Evolutionary conservation across 805 yeast species (phyloP).

Genomic region (Spathaspora passalidarum): DNA sequence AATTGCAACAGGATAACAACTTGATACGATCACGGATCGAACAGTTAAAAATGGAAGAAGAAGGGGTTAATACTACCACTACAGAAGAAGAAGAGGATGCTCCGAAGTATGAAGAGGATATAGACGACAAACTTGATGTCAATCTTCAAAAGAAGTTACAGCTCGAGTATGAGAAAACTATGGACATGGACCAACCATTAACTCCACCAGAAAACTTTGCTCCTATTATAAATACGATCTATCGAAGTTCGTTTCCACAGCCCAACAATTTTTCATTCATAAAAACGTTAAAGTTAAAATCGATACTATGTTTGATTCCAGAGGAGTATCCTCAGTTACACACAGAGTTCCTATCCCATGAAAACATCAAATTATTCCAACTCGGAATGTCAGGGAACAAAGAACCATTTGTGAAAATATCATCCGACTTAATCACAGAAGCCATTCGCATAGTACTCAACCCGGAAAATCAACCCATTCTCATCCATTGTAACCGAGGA

Average conservation of each 20-base stretch:
- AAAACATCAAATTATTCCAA: slow-evolving; percentile 72
- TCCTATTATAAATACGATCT: slow-evolving; percentile 68
- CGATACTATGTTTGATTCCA: slow-evolving; percentile 81
- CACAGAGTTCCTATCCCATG: slow-evolving; percentile 53
- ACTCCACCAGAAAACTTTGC: slow-evolving; percentile 91
- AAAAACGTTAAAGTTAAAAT: slow-evolving; percentile 57
- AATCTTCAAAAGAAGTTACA: slow-evolving; percentile 19
- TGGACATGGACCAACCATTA: slow-evolving; percentile 17
- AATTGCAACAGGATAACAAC: slow-evolving; percentile 13
- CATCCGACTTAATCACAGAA: slow-evolving; percentile 63
- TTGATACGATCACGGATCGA: slow-evolving; percentile 34
- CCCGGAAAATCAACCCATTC: slow-evolving; percentile 85
- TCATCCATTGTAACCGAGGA: slow-evolving; percentile 95
- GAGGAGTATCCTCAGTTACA: slow-evolving; percentile 88
- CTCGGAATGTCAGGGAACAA: slow-evolving; percentile 95
- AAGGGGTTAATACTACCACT: slow-evolving; percentile 17
- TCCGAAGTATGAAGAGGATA: slow-evolving; percentile 35
- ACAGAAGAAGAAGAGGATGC: slow-evolving; percentile 24
- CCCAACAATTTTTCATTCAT: slow-evolving; percentile 77
- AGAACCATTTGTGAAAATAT: slow-evolving; percentile 83
- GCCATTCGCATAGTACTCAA: slow-evolving; percentile 80
- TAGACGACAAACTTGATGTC: slow-evolving; percentile 38
- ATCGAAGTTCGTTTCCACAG: slow-evolving; percentile 87
- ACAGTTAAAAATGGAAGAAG: slow-evolving; percentile 23
- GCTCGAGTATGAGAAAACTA: slow-evolving; percentile 12